Base-by-base conservation (phyloP, 495 filamentous ascomycete genomes). In the Annulohypoxylon stygium region DNA sequence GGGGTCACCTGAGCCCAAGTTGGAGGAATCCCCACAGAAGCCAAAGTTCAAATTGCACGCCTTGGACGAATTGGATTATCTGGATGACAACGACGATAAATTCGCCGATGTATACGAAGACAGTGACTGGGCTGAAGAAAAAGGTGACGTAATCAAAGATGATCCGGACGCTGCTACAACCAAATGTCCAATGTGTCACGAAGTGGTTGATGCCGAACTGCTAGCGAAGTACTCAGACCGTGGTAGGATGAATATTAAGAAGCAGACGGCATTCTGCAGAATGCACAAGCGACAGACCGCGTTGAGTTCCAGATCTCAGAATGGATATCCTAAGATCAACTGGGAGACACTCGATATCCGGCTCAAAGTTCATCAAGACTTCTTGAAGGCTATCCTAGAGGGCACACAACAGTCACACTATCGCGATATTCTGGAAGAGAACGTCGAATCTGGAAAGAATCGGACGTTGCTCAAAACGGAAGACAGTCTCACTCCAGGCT, bases 291-390 rank as follows among this genome's bases (percentile, higher is more conserved):
- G 83, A 20, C 71, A 78, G 4, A 83, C 86, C 3, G 92, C 93
- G 8, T 75, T 84, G 61, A 77, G 84, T 3, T 82, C 88, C 58
- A 97, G 93, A 90, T 71, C 71, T 12, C 74, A 83, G 10, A 87
- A 85, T 43, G 88, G 89, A 1, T 98, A 97, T 79, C 96, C 95
- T 2, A 78, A 82, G 0, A 95, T 98, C 71, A 80, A 95, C 68
- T 98, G 95, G 95, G 76, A 81, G 0, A 74, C 67, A 2, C 86
- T 98, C 34, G 85, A 89, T n/a, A 67, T 76, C n/a, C 87, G 94
- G 23, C 85, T 97, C 10, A 74, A 81, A 18, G 69, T 76, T n/a
- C 85, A 92, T 71, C 84, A 89, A 48, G 53, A 75, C 0, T 82
- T 84, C 26, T 75, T 98, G 1, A 82, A 86, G 36, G 79, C 78